Conservation (phyloP, 495 filamentous ascomycete genomes). For the Aspergillus olivimuriae region DNA sequence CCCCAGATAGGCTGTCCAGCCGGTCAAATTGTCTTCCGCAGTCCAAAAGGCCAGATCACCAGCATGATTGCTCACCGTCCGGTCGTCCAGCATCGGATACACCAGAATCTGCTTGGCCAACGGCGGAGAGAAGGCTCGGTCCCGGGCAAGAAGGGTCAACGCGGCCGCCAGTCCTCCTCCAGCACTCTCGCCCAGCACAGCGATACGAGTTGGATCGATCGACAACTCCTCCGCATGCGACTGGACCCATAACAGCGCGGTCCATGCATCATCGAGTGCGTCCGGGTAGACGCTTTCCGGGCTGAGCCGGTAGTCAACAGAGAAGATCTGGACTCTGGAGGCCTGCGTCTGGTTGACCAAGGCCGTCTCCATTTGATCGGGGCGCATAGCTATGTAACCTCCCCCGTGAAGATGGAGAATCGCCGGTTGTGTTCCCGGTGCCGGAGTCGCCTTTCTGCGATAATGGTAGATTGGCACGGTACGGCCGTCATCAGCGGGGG, state of each 20-base stretch:
- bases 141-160: constrained; percentile 34
- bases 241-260: constrained; percentile 37
- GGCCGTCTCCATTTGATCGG: neutral
- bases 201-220: constrained; percentile 51
- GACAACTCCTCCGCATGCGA: constrained; percentile 25
- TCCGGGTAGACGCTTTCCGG: constrained; percentile 30
- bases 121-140: constrained; percentile 27
- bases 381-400: neutral
- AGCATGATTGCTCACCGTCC: constrained; percentile 11
- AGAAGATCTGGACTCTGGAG: constrained; percentile 15
- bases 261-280: constrained; percentile 32
- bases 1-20: constrained; percentile 25
- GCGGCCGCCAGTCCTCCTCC: constrained; percentile 48
- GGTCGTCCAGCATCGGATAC: constrained; percentile 45
- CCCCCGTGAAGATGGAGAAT: constrained; percentile 4
- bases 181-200: constrained; percentile 56
- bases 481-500: constrained; percentile 3
- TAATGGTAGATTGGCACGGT: constrained; percentile 10
- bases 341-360: neutral
- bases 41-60: constrained; percentile 13
- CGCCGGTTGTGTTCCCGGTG: neutral
- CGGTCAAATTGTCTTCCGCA: constrained; percentile 19
- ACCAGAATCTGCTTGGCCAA: constrained; percentile 43
- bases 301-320: constrained; percentile 27
- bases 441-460: neutral